These are phyloP conservation scores for Russula virescens DNA, from an alignment of 768 basidiomycete species.

Conservation along the genomic window DNA sequence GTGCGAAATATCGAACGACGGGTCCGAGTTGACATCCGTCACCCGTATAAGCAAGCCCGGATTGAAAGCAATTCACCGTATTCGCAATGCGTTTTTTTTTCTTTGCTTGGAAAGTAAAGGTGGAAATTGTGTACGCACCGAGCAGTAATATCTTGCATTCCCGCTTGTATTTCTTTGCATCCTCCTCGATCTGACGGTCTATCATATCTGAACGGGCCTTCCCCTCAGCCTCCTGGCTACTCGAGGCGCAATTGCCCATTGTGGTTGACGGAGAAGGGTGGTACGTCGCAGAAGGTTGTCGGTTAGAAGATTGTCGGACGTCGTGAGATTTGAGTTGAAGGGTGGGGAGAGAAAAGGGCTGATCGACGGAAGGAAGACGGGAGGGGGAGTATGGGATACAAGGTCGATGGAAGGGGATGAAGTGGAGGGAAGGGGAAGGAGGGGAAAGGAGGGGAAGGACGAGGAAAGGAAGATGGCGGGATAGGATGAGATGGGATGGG, in stretches of 20 bases:
- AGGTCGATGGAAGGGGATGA: not conserved
- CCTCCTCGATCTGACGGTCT: constrained; percentile 83
- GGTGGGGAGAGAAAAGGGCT: not conserved
- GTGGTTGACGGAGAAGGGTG: not conserved
- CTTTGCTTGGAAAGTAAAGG: not conserved
- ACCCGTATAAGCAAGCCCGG: too few relatives aligned
- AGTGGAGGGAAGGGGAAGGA: not conserved
- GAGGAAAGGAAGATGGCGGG: not conserved
- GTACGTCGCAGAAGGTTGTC: not conserved
- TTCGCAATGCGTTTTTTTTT: too few relatives aligned
- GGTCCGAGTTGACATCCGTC: not conserved
- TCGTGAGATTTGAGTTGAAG: not conserved
- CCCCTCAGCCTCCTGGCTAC: constrained; percentile 47
- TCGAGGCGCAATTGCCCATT: constrained; percentile 70
- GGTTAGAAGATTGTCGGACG: not conserved
- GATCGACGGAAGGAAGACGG: not conserved
- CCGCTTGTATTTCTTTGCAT: constrained; percentile 69
- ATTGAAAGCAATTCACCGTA: too few relatives aligned
- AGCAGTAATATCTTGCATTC: constrained; percentile 92
- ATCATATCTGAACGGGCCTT: constrained; percentile 66
- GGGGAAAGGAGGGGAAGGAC: not conserved
- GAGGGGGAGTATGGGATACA: too few relatives aligned
- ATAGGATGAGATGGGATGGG: not conserved
- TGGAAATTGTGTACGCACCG: constrained; percentile 39
- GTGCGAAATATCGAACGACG: not conserved